phyloP scores from a whole-genome alignment of 495 filamentous ascomycete species.

The Penicillium ucsense region DNA sequence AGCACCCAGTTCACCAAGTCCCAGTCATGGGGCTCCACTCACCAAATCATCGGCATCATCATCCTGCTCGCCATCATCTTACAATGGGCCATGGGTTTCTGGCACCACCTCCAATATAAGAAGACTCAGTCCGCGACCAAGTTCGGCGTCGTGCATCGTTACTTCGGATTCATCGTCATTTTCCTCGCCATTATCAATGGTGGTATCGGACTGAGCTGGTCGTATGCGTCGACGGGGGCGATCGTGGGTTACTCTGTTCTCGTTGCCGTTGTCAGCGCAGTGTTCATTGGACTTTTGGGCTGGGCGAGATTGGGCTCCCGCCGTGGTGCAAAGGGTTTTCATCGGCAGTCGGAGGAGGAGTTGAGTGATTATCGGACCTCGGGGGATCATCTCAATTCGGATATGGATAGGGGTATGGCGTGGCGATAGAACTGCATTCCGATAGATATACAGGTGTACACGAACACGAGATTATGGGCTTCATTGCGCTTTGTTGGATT shows the following conservation, averaged over 20 bases:
- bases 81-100: conserved; percentile 38
- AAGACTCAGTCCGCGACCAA: conserved; percentile 32
- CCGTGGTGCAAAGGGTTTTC: not conserved
- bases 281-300: not conserved
- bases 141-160: conserved; percentile 37
- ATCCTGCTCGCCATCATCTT: conserved; percentile 36
- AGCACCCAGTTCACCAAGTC: conserved; percentile 44
- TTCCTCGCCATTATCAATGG: conserved; percentile 41
- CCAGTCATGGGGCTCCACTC: conserved; percentile 39
- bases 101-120: conserved; percentile 40
- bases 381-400: not conserved
- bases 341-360: not conserved
- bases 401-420: not conserved
- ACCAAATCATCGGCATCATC: conserved; percentile 51
- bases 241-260: conserved; percentile 7
- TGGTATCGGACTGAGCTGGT: conserved; percentile 11
- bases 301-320: not conserved
- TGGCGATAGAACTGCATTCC: not conserved
- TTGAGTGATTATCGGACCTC: not conserved
- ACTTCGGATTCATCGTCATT: conserved; percentile 43
- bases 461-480: too few species aligned
- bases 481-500: too few species aligned
- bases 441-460: too few species aligned
- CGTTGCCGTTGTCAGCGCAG: not conserved
- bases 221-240: conserved; percentile 3